These are phyloP conservation scores for Raphanus hybrid DNA, from an alignment of 441 rosid species.

Conservation along the genomic window DNA sequence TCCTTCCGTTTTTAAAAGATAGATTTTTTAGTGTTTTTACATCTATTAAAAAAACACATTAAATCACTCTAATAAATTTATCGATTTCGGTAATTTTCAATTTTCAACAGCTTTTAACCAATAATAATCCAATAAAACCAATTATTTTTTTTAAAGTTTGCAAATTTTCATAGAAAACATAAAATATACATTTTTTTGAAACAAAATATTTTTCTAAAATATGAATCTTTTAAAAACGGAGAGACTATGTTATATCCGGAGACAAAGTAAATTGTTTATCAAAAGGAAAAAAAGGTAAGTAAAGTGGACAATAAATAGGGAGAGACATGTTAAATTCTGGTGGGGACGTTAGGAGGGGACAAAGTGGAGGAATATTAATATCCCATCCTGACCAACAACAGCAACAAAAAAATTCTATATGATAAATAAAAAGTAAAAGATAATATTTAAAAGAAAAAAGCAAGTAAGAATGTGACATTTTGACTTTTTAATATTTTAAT, in stretches of 20 bases:
- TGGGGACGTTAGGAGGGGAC: slow-evolving; percentile 41
- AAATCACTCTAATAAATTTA: no score
- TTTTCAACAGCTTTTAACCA: no score
- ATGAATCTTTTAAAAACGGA: no score
- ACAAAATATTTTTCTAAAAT: no score
- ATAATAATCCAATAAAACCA: no score
- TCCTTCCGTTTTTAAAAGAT: no score
- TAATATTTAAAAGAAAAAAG: slow-evolving; percentile 33
- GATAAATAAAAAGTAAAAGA: slow-evolving; percentile 31
- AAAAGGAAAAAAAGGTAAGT: slow-evolving; percentile 6
- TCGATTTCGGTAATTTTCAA: no score
- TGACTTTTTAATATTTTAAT: slow-evolving; percentile 34
- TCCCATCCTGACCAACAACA: slow-evolving; percentile 24
- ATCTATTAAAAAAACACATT: no score
- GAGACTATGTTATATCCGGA: background rate
- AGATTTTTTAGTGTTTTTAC: no score
- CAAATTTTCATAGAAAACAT: no score
- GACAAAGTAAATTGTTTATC: background rate
- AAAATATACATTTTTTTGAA: no score
- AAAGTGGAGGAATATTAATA: slow-evolving; percentile 41
- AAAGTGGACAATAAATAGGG: slow-evolving; percentile 29
- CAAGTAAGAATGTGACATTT: slow-evolving; percentile 38
- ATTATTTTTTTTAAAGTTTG: no score
- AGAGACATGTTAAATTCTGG: slow-evolving; percentile 30
- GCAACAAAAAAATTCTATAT: slow-evolving; percentile 12